These are phyloP conservation scores for Aspergillus fijiensis DNA, from an alignment of 2,329 filamentous ascomycete genomes.

Conservation along the genomic window DNA sequence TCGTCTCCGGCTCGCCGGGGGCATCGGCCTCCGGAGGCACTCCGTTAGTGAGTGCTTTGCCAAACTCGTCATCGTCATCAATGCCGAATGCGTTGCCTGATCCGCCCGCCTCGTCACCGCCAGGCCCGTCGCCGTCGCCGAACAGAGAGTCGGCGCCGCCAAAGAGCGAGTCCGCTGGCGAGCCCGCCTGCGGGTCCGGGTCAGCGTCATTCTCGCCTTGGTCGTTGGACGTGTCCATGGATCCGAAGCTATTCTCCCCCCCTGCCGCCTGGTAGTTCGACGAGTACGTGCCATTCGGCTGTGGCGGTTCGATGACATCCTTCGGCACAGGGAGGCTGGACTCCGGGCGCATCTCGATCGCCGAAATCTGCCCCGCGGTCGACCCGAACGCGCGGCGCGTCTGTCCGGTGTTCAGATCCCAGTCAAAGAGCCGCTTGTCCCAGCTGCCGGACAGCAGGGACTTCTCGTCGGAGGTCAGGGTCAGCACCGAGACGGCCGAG, in stretches of 20 bases:
- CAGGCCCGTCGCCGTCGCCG: slow-evolving; percentile 69
- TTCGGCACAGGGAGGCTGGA: slow-evolving; percentile 73
- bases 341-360: slow-evolving; percentile 79
- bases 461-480: slow-evolving; percentile 77
- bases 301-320: slow-evolving; percentile 57
- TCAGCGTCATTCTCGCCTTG: slow-evolving; percentile 40
- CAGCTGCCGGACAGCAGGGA: slow-evolving; percentile 89
- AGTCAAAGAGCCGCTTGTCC: slow-evolving; percentile 93
- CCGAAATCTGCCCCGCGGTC: slow-evolving; percentile 78
- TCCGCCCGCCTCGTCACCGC: slow-evolving; percentile 46
- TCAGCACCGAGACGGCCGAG: slow-evolving; percentile 86
- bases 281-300: slow-evolving; percentile 66
- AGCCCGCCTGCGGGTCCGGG: slow-evolving; percentile 59
- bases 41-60: slow-evolving; percentile 67
- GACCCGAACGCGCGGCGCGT: slow-evolving; percentile 73
- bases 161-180: slow-evolving; percentile 79
- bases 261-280: slow-evolving; percentile 69
- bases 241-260: slow-evolving; percentile 52
- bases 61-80: slow-evolving; percentile 83
- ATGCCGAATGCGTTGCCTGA: slow-evolving; percentile 66
- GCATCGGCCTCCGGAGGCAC: slow-evolving; percentile 53
- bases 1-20: slow-evolving; percentile 32
- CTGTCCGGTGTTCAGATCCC: slow-evolving; percentile 87
- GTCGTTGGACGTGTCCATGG: slow-evolving; percentile 40
- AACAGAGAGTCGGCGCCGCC: slow-evolving; percentile 85